Conservation (phyloP, 2,329 filamentous ascomycete species). For the Pestalotiopsis sp. region DNA sequence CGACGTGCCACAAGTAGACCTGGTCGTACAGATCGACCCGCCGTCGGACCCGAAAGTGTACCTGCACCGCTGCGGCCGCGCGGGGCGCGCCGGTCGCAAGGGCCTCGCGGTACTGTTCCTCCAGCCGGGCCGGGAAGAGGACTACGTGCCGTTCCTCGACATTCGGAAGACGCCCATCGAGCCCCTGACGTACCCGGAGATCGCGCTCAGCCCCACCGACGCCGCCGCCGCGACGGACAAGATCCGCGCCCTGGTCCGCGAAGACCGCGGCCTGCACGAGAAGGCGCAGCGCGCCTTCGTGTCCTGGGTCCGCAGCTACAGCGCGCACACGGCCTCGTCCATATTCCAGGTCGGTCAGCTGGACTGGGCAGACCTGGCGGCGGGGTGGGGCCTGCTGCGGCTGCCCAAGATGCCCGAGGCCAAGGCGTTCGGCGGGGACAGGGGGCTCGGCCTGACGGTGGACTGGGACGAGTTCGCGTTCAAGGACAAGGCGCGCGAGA, state of each 20-base stretch:
- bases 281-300: conserved; percentile 92
- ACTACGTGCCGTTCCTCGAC: conserved; percentile 85
- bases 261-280: conserved; percentile 69
- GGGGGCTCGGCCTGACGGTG: conserved; percentile 61
- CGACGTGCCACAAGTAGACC: conserved; percentile 88
- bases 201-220: conserved; percentile 64
- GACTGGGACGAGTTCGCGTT: conserved; percentile 72
- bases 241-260: conserved; percentile 61
- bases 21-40: conserved; percentile 86
- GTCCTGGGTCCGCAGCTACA: conserved; percentile 89
- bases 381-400: conserved; percentile 83
- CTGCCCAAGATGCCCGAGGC: conserved; percentile 95
- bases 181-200: conserved; percentile 58
- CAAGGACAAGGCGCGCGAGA: conserved; percentile 72
- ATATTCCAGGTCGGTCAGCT: conserved; percentile 85
- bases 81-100: conserved; percentile 84
- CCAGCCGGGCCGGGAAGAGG: conserved; percentile 82
- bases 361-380: conserved; percentile 81
- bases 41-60: conserved; percentile 90
- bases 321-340: conserved; percentile 85
- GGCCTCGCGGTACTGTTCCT: conserved; percentile 87
- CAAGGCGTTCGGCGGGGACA: conserved; percentile 72
- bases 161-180: conserved; percentile 84
- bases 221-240: conserved; percentile 57
- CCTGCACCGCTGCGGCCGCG: conserved; percentile 88